Evolutionary conservation across 140 eudicot genomes (phyloP).

Genomic region (Stevia rebaudiana): DNA sequence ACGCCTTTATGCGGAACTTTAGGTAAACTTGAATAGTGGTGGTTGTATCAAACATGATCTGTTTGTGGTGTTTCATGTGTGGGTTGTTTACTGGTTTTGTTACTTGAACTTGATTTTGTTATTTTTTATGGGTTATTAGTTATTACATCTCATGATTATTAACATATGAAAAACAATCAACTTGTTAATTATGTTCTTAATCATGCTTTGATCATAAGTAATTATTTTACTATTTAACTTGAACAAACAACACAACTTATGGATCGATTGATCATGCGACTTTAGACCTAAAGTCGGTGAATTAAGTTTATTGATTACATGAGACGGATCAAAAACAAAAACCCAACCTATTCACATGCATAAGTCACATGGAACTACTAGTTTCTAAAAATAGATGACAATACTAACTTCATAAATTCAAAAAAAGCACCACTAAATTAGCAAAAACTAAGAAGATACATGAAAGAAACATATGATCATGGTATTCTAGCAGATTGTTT

Average conservation of each 20-base stretch:
- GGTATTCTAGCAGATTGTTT: conserved; percentile 8
- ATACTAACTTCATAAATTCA: neutral
- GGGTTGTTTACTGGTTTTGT: neutral
- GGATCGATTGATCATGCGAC: too few relatives aligned
- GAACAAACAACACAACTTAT: neutral
- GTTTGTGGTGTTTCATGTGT: neutral
- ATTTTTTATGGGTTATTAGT: too few relatives aligned
- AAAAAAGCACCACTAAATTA: neutral
- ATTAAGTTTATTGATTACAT: conserved; percentile 1
- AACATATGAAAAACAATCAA: neutral
- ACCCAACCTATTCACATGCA: neutral
- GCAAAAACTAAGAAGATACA: conserved; percentile 20
- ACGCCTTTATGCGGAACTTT: neutral
- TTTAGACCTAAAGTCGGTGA: neutral
- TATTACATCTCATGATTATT: neutral
- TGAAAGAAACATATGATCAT: conserved; percentile 10
- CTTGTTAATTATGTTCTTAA: neutral
- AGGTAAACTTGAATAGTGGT: neutral
- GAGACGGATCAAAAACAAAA: neutral
- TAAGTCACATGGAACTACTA: conserved; percentile 6
- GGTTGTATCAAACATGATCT: conserved; percentile 13
- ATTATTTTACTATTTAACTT: neutral
- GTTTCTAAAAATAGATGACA: neutral
- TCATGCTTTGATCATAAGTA: neutral
- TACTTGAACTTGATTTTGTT: neutral